Evolutionary conservation across 2,329 filamentous ascomycete genomes (phyloP).

Genomic region (Phyllosticta citribraziliensis): DNA sequence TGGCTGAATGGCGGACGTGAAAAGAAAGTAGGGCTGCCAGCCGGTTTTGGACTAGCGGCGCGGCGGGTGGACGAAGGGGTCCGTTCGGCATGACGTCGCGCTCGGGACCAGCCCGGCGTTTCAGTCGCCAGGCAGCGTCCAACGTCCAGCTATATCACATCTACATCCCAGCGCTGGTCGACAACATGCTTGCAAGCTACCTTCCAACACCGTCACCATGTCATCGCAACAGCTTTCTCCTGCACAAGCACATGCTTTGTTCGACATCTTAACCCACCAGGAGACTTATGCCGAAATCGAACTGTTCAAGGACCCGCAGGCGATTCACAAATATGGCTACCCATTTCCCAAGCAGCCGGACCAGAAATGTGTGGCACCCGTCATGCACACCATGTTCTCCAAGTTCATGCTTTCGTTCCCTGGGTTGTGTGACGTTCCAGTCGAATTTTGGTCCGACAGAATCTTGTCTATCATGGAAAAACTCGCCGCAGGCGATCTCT

Average conservation of each 20-base stretch:
- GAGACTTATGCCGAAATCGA: conserved; percentile 57
- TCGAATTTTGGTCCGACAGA: conserved; percentile 34
- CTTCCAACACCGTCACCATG: neutral
- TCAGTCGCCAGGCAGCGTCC: neutral
- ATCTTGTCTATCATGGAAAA: conserved; percentile 23
- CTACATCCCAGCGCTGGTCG: neutral
- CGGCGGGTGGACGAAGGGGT: neutral
- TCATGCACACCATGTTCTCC: conserved; percentile 59
- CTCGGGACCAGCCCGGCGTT: neutral
- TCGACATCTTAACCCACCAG: conserved; percentile 46
- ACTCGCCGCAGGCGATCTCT: conserved; percentile 58
- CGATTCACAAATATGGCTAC: conserved; percentile 58
- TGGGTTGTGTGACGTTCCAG: conserved; percentile 52
- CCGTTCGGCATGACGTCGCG: neutral
- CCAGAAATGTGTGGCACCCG: conserved; percentile 46
- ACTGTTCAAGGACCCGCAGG: conserved; percentile 55
- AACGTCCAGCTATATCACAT: neutral
- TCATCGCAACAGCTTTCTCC: conserved; percentile 27
- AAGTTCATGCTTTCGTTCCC: conserved; percentile 57
- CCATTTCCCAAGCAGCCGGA: conserved; percentile 48
- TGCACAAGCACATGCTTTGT: conserved; percentile 40
- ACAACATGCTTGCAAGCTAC: neutral
- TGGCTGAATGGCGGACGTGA: neutral
- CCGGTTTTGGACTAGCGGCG: neutral
- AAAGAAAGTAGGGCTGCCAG: neutral